Percentiles rank a stretch among this genome's conserved stretches.
These are phyloP conservation scores for Celoporthe dispersa DNA, from an alignment of 2,329 filamentous ascomycete species.

Conservation along the genomic window DNA sequence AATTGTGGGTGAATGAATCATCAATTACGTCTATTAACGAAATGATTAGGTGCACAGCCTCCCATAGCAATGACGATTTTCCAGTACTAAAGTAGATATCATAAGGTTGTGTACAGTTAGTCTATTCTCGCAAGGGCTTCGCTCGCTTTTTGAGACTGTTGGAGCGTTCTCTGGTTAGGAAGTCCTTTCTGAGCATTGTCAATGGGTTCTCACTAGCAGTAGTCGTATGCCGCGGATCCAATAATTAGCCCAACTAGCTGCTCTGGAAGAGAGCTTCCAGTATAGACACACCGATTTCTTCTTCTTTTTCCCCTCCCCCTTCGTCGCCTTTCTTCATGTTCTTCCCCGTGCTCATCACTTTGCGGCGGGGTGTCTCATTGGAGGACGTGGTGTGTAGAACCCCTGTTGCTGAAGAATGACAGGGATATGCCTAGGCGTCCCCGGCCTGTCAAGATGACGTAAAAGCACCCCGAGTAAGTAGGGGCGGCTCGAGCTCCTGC, in stretches of 20 bases:
- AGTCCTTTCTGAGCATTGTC: no score
- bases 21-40: no score
- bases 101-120: no score
- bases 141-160: no score
- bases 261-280: background rate
- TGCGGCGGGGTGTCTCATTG: background rate
- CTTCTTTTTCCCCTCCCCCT: background rate
- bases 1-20: no score
- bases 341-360: background rate
- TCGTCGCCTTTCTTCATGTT: background rate
- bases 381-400: background rate
- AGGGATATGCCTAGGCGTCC: background rate
- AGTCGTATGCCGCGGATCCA: background rate
- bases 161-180: no score
- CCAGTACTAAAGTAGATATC: no score
- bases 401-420: background rate
- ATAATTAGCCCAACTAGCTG: background rate
- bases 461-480: background rate
- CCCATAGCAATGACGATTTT: no score
- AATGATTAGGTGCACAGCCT: no score
- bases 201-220: background rate
- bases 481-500: background rate
- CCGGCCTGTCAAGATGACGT: conserved; percentile 9
- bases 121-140: no score
- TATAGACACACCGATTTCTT: background rate